Conservation (phyloP, 305 asterid genomes). For the Fraxinus sp. region DNA sequence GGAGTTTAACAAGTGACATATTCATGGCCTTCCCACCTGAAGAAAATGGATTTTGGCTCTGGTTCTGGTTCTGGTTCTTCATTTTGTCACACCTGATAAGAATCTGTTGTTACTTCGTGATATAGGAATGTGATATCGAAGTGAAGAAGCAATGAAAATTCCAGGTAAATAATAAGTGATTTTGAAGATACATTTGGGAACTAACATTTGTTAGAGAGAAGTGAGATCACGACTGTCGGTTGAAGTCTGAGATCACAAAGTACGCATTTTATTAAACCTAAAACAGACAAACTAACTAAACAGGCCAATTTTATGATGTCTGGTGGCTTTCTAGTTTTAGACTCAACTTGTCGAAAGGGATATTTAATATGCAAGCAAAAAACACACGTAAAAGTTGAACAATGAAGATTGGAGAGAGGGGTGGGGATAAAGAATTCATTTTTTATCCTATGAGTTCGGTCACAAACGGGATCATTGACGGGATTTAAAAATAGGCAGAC, state of each 20-base stretch:
- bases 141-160: not conserved
- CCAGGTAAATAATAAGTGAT: not conserved
- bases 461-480: too few relatives aligned
- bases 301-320: not conserved
- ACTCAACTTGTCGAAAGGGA: not conserved
- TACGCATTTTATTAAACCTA: not conserved
- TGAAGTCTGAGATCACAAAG: not conserved
- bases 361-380: not conserved
- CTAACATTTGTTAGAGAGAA: not conserved
- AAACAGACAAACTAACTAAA: not conserved
- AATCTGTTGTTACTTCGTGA: not conserved
- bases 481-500: too few relatives aligned
- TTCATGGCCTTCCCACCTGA: not conserved
- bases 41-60: not conserved
- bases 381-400: not conserved
- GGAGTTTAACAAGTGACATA: constrained; percentile 39
- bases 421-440: too few relatives aligned
- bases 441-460: too few relatives aligned
- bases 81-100: not conserved
- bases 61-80: not conserved
- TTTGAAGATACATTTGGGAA: not conserved
- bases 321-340: not conserved
- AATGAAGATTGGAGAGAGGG: not conserved
- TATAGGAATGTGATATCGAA: not conserved
- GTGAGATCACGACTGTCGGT: not conserved